Percentiles rank a stretch among this genome's conserved stretches.
Evolutionary conservation across 306 rosid species (phyloP).

Genomic region (Rubus parviflorus): DNA sequence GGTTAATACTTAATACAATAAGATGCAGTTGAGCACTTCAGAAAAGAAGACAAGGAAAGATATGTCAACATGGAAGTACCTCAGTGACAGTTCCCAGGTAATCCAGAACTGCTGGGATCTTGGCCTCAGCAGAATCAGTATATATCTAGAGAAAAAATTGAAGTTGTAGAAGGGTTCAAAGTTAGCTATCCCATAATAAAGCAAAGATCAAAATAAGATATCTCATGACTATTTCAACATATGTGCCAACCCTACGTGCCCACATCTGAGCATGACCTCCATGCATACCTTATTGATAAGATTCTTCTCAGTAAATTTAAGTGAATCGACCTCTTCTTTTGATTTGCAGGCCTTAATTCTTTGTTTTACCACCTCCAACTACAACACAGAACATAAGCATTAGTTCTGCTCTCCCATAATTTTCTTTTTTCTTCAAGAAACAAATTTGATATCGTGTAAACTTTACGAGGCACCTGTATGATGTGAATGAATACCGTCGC

Average conservation of each 20-base stretch:
- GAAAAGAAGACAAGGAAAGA: not conserved
- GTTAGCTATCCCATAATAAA: not conserved
- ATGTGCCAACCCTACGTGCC: not conserved
- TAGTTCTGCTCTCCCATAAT: not conserved
- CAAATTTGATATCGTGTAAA: not conserved
- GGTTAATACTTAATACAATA: not conserved
- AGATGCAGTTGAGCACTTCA: not conserved
- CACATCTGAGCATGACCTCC: not conserved
- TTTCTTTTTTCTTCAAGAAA: not conserved
- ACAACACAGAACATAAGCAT: slow-evolving; percentile 29
- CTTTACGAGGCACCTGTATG: not conserved
- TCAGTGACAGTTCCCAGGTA: slow-evolving; percentile 87
- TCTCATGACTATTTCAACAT: not conserved
- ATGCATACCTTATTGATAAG: slow-evolving; percentile 76
- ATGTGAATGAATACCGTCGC: too few relatives aligned
- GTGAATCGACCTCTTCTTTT: slow-evolving; percentile 71
- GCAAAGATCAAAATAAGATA: not conserved
- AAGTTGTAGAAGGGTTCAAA: slow-evolving; percentile 1
- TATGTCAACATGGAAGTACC: slow-evolving; percentile 46
- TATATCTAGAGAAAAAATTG: slow-evolving; percentile 60
- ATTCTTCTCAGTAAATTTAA: slow-evolving; percentile 70
- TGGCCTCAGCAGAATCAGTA: slow-evolving; percentile 91
- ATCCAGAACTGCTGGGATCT: slow-evolving; percentile 89
- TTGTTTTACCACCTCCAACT: slow-evolving; percentile 79
- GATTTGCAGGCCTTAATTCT: slow-evolving; percentile 67